Evolutionary conservation across 768 basidiomycete species (phyloP).

Genomic region (Lactarius quietus): DNA sequence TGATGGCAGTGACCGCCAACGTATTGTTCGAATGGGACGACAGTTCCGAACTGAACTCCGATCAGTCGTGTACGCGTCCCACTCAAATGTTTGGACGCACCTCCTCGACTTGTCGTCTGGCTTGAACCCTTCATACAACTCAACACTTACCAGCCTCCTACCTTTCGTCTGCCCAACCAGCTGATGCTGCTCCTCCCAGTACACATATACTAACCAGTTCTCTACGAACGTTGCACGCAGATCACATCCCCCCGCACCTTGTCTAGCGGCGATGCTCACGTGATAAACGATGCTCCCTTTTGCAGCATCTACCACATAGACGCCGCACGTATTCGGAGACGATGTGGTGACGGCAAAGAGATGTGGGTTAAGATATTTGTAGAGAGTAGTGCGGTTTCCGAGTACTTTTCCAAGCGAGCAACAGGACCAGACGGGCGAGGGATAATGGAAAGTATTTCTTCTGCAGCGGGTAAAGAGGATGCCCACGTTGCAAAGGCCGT

Average conservation of each 20-base stretch:
- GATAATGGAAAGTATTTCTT: constrained; percentile 54
- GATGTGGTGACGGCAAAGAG: constrained; percentile 62
- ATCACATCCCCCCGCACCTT: constrained; percentile 47
- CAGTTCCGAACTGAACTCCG: constrained; percentile 44
- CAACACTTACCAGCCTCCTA: constrained; percentile 73
- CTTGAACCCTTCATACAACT: constrained; percentile 77
- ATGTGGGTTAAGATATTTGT: constrained; percentile 92
- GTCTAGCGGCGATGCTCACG: constrained; percentile 46
- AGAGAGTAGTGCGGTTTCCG: constrained; percentile 83
- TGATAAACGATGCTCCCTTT: constrained; percentile 78
- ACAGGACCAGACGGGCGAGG: constrained; percentile 50
- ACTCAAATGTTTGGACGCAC: constrained; percentile 38
- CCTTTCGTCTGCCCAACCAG: constrained; percentile 55
- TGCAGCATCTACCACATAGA: constrained; percentile 76
- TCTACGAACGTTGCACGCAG: constrained; percentile 70
- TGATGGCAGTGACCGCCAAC: constrained; percentile 52
- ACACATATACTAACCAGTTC: constrained; percentile 92
- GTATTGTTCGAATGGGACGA: constrained; percentile 54
- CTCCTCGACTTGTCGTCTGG: constrained; percentile 69
- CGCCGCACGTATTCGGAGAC: constrained; percentile 42
- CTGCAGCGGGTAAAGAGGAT: constrained; percentile 49
- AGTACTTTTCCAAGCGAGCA: constrained; percentile 83
- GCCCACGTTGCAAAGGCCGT: constrained; percentile 67
- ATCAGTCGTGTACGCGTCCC: not conserved
- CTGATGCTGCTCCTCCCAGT: constrained; percentile 59